These are phyloP conservation scores for Fabrea salina DNA, from an alignment of 169 alveolate species.

Conservation along the genomic window DNA sequence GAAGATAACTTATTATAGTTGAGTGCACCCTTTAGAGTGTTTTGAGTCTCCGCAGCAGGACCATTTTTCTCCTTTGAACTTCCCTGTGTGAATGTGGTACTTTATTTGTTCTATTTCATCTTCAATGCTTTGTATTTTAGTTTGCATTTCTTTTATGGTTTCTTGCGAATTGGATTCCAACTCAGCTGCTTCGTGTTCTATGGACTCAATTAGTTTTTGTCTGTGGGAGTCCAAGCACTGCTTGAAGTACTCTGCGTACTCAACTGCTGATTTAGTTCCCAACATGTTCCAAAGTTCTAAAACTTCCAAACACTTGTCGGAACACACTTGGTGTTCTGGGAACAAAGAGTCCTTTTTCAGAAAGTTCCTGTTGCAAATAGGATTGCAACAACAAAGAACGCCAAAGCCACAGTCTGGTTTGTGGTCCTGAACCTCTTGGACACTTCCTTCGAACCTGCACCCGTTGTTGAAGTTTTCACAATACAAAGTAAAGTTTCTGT, in stretches of 20 bases:
- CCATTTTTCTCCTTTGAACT: neutral
- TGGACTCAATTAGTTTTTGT: neutral
- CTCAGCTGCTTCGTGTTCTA: neutral
- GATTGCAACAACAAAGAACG: neutral
- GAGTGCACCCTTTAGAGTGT: slow-evolving; percentile 8
- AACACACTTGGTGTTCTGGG: slow-evolving; percentile 4
- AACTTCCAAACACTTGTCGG: neutral
- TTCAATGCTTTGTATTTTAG: neutral
- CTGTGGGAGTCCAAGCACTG: neutral
- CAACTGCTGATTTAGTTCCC: neutral
- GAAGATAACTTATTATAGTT: slow-evolving; percentile 5
- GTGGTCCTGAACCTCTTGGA: neutral
- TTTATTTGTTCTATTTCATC: neutral
- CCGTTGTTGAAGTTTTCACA: slow-evolving; percentile 26
- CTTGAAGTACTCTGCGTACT: neutral
- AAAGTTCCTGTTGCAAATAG: neutral
- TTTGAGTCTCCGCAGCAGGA: slow-evolving; percentile 12
- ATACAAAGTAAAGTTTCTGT: neutral
- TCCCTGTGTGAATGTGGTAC: neutral
- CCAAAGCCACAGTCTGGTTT: neutral
- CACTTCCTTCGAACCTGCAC: slow-evolving; percentile 9
- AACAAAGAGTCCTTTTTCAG: neutral
- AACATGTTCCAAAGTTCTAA: neutral
- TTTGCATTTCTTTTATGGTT: neutral
- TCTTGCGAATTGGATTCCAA: neutral